Conservation (phyloP, 352 stramenopile species). For the Globisporangium mamillatum region DNA sequence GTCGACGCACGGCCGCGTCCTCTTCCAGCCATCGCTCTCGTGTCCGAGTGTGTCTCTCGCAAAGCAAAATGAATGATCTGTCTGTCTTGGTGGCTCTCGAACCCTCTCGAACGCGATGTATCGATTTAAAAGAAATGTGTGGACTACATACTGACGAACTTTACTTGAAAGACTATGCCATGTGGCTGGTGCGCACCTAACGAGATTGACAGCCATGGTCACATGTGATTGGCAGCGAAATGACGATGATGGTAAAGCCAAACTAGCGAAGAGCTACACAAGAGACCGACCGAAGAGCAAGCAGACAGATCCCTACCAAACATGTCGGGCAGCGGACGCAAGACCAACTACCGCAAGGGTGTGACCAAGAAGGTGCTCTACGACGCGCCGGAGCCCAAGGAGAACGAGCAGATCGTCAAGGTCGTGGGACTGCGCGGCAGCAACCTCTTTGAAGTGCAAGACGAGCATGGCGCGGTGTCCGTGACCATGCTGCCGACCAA, state of each 20-base stretch:
- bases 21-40: conserved; percentile 63
- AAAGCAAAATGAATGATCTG: conserved; percentile 2
- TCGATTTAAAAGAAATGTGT: neutral
- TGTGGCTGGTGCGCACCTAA: neutral
- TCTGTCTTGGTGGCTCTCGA: conserved; percentile 3
- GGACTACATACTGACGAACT: neutral
- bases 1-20: conserved; percentile 69
- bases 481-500: conserved; percentile 97
- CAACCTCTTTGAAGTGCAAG: conserved; percentile 95
- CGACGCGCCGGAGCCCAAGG: conserved; percentile 84
- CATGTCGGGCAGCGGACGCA: conserved; percentile 90
- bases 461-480: conserved; percentile 47
- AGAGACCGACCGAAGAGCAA: neutral
- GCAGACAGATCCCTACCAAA: conserved; percentile 2
- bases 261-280: neutral
- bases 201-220: neutral
- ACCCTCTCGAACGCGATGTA: neutral
- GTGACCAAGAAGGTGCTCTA: conserved; percentile 92
- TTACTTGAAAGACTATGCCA: neutral
- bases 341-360: conserved; percentile 91
- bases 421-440: conserved; percentile 90
- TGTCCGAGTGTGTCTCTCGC: neutral
- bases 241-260: neutral
- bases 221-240: conserved; percentile 2
- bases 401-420: conserved; percentile 90